Evolutionary conservation across 257 asterid genomes (phyloP), one percentile per base, ranked within the genome.

Genomic region (Dorcoceras hygrometricum): DNA sequence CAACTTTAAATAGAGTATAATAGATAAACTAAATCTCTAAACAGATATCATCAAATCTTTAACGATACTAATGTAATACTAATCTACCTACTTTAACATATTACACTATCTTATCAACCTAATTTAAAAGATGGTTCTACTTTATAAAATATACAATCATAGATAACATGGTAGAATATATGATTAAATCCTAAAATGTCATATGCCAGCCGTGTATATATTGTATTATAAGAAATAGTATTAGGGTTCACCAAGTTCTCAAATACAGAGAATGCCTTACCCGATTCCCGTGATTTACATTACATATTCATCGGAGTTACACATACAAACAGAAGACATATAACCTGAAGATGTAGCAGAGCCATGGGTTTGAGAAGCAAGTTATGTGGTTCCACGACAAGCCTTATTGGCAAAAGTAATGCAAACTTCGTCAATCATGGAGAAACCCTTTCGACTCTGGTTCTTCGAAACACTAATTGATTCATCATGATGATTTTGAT

Each of bases 271-370:
- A 81, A 69, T 22, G 97, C 94, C 59, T 19, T 67, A 74, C 68
- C 43, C 29, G 75, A 76, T 54, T 77, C 70, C 32, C 82, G 73
- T 12, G 90, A 86, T 67, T 85, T 93, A 69, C 79, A 76, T 76
- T 87, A 89, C 90, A 93, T 63, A 69, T 82, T 89, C 97, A 89
- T 93, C 75, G 89, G 73, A 89, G 85, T 93, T 92, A 23, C 87
- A 82, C 4, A 89, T 95, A 5, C 81, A 76, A 57, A 82, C 76
- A 32, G 66, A 72, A 32, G 48, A 50, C 48, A 68, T 56, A 51
- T 77, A 79, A 36, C 93, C 95, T 2, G 86, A 76, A 14, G 66
- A 74, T n/a, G 84, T 59, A 0, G 84, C 81, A 31, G 86, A 83
- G 16, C 94, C 86, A 46, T 89, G 98, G 62, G 88, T 73, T 68